Evolutionary conservation across 345 rosid genomes (phyloP), one percentile per base, ranked within the genome.

Genomic region (Toxicodendron radicans): DNA sequence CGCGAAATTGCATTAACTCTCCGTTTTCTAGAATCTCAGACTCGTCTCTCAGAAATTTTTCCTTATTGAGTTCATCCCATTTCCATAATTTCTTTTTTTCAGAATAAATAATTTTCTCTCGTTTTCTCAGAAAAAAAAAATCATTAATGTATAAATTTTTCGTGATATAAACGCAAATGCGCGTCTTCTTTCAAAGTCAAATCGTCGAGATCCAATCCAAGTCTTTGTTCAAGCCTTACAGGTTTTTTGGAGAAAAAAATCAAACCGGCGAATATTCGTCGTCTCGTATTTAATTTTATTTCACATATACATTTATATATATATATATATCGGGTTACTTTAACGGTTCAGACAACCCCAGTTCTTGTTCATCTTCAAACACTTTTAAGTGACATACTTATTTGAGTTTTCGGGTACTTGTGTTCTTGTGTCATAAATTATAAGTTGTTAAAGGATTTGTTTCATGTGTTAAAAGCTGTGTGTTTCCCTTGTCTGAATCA

Each of bases 161-260:
- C 7, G 38, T 38, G 8, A 38, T 5, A 5, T 5, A 17, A 69
- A 46, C 30, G 4, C 53, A 48, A 70, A 60, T 66, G 64, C 73
- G 66, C 56, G 63, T 73, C 2, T 13, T 63, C 13, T 16, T 38
- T 70, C 71, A 59, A 68, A 69, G 79, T 78, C 83, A 83, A 79
- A 79, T 23, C 1, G 52, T 52, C 14, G 61, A 65, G 80, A 69
- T 68, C 74, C 68, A 49, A 38, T 45, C 79, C 69, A 48, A 71
- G 83, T 77, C 81, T 43, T 32, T 71, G 83, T 81, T 81, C 76
- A 64, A 79, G 71, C 60, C 74, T 35, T 24, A 10, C 17, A 41
- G 7, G 9, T 7, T 21, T 30, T 41, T 4, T 0, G 18, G 11
- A 64, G 35, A 52, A 43, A 13, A 51, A 66, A n/a, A 18, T 14